Evolutionary conservation across 116 monocot genomes (phyloP).

Genomic region (Dioscorea cayenensis): DNA sequence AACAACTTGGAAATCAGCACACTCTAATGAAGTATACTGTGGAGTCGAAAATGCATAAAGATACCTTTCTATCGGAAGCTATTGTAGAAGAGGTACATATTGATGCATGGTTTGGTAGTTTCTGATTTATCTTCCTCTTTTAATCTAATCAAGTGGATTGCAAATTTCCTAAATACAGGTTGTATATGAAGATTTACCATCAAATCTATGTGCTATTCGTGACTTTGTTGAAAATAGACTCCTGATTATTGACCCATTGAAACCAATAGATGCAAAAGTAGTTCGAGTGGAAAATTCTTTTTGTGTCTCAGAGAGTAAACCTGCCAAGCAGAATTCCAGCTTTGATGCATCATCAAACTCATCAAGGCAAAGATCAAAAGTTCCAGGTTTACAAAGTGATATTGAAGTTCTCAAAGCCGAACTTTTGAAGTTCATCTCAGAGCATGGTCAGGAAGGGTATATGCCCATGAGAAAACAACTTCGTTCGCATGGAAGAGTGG

Average conservation of each 20-base stretch:
- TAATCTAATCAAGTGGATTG: background rate
- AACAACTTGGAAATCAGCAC: slow-evolving; percentile 87
- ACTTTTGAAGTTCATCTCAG: slow-evolving; percentile 51
- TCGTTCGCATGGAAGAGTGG: slow-evolving; percentile 80
- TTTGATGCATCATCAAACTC: slow-evolving; percentile 8
- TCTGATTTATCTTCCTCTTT: background rate
- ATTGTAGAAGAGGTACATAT: slow-evolving; percentile 79
- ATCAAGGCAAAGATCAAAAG: slow-evolving; percentile 60
- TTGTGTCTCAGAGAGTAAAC: background rate
- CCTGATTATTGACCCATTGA: slow-evolving; percentile 1
- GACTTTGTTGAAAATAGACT: slow-evolving; percentile 67
- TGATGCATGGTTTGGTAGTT: background rate
- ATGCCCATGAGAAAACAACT: slow-evolving; percentile 99
- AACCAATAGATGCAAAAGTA: background rate
- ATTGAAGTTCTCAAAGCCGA: slow-evolving; percentile 81
- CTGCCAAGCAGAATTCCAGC: slow-evolving; percentile 10
- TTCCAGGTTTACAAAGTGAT: slow-evolving; percentile 85
- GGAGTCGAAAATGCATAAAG: slow-evolving; percentile 78
- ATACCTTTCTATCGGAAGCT: slow-evolving; percentile 85
- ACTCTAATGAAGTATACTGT: slow-evolving; percentile 83
- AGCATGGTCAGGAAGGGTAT: slow-evolving; percentile 83
- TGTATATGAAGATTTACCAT: slow-evolving; percentile 96
- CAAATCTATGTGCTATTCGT: slow-evolving; percentile 94
- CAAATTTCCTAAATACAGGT: slow-evolving; percentile 44
- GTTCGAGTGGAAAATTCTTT: slow-evolving; percentile 2